Percentiles rank a stretch among this genome's conserved stretches.
Conservation (phyloP, 139 green algal genomes). For the Chlorella sp. region DNA sequence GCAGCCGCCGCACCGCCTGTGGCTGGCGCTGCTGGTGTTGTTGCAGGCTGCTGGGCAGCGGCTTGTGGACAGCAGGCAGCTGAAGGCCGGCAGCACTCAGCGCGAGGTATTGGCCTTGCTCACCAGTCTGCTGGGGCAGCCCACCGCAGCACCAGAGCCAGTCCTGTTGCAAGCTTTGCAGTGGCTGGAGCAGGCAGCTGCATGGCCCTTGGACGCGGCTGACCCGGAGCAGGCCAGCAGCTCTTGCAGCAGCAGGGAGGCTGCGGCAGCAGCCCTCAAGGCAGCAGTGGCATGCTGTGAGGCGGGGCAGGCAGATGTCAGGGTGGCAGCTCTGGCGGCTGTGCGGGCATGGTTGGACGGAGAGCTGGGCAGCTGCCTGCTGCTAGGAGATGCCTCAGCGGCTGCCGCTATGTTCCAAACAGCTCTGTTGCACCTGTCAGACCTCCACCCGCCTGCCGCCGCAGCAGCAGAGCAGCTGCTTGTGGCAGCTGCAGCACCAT, state of each 20-base stretch:
- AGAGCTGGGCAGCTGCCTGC: background rate
- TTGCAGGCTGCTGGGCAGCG: background rate
- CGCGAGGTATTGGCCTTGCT: background rate
- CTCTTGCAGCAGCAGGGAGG: background rate
- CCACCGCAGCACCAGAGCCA: background rate
- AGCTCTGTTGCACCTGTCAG: slow-evolving; percentile 12
- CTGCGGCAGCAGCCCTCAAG: background rate
- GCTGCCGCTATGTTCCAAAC: background rate
- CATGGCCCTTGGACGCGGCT: background rate
- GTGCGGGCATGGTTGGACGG: background rate
- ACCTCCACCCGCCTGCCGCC: slow-evolving; percentile 26
- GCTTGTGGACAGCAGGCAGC: background rate
- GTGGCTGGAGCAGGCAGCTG: slow-evolving; percentile 6
- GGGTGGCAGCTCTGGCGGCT: background rate
- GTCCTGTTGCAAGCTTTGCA: background rate
- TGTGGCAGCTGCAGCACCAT: background rate
- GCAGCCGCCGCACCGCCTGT: background rate
- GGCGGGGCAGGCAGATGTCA: background rate
- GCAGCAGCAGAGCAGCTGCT: slow-evolving; percentile 13
- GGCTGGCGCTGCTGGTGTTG: background rate
- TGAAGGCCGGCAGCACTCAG: background rate
- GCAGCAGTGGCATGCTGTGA: background rate
- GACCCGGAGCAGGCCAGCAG: background rate
- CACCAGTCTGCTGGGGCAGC: background rate
- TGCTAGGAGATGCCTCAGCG: background rate